phyloP scores from a whole-genome alignment of 805 yeast species.

The Gaillardinia entomophila region DNA sequence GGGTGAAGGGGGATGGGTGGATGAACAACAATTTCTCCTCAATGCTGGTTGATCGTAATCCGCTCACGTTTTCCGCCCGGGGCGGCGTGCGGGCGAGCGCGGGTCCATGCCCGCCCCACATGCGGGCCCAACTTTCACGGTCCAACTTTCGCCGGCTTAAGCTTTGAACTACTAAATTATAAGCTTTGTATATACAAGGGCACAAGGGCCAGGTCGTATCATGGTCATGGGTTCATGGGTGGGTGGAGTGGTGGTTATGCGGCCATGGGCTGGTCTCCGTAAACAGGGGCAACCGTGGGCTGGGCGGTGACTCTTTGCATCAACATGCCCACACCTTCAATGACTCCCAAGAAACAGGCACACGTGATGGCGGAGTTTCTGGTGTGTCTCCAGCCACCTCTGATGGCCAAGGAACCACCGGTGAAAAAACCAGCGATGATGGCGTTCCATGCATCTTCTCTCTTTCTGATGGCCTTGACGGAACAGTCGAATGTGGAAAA shows the following conservation, averaged over 20 bases:
- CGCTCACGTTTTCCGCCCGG: too few relatives aligned
- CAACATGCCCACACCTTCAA: conserved; percentile 98
- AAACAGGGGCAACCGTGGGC: conserved; percentile 42
- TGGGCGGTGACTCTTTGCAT: conserved; percentile 88
- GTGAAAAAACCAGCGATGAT: conserved; percentile 96
- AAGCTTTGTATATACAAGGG: too few relatives aligned
- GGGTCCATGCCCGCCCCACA: too few relatives aligned
- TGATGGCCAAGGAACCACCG: conserved; percentile 95
- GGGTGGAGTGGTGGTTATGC: conserved; percentile 18
- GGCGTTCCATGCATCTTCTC: conserved; percentile 98
- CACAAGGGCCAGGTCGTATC: too few relatives aligned
- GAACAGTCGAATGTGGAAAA: conserved; percentile 94
- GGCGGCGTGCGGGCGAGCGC: too few relatives aligned
- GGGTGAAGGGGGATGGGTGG: too few relatives aligned
- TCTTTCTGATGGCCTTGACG: conserved; percentile 89
- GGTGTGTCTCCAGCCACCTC: conserved; percentile 98
- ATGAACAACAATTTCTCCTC: too few relatives aligned
- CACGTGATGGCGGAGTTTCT: conserved; percentile 96
- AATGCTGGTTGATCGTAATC: too few relatives aligned
- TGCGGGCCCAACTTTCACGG: too few relatives aligned
- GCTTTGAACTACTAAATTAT: too few relatives aligned
- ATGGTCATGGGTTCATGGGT: too few relatives aligned
- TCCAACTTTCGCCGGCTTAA: too few relatives aligned
- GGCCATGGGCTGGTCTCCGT: conserved; percentile 38
- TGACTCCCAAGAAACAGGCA: conserved; percentile 92